Evolutionary conservation across 169 alveolate genomes (phyloP).

Genomic region (Plasmodium coatneyi): DNA sequence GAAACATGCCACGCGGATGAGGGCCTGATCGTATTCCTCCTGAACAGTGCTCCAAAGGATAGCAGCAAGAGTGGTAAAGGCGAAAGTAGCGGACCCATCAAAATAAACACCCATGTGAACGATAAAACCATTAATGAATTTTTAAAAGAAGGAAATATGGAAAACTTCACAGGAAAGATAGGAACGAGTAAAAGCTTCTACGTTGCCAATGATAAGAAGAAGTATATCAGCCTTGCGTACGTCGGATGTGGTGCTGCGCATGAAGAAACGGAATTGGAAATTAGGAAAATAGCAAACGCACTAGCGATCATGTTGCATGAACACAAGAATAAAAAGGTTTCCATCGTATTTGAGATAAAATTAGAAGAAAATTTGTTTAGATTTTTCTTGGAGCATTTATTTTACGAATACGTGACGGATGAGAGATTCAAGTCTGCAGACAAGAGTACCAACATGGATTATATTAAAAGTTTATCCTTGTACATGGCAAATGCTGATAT

Average conservation of each 20-base stretch:
- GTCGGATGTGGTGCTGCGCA: conserved; percentile 54
- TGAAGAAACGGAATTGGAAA: conserved; percentile 28
- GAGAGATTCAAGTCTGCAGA: conserved; percentile 60
- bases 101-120: conserved; percentile 5
- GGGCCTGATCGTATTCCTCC: conserved; percentile 27
- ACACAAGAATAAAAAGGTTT: conserved; percentile 6
- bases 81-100: neutral
- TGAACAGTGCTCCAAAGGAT: conserved; percentile 14
- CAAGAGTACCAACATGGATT: neutral
- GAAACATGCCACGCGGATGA: conserved; percentile 10
- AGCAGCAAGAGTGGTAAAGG: neutral
- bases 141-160: conserved; percentile 22
- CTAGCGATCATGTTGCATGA: conserved; percentile 30
- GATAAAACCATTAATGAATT: conserved; percentile 28
- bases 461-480: conserved; percentile 11
- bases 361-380: conserved; percentile 28
- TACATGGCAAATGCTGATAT: conserved; percentile 19
- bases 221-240: conserved; percentile 14
- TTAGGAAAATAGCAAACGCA: conserved; percentile 31
- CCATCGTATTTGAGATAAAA: conserved; percentile 52
- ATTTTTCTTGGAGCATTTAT: conserved; percentile 41
- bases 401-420: conserved; percentile 60
- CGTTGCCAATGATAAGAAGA: conserved; percentile 29
- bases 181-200: conserved; percentile 55
- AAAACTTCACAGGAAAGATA: conserved; percentile 48